Evolutionary conservation across 2,329 filamentous ascomycete species (phyloP).

Genomic region (Fusarium citri): DNA sequence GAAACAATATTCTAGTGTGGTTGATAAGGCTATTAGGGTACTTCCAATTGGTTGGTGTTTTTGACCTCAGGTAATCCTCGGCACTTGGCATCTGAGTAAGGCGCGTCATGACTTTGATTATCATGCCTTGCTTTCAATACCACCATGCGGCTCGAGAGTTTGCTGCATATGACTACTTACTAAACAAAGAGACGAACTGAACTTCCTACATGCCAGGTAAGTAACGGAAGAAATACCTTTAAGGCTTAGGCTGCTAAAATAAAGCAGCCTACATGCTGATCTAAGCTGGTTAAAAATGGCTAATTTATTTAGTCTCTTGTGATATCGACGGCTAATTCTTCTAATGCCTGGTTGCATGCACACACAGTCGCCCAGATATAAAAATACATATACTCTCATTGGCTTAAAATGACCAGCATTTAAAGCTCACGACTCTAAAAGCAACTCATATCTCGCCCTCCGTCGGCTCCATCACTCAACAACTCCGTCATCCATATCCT

Average conservation of each 20-base stretch:
- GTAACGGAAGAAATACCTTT: not conserved
- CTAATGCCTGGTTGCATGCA: not conserved
- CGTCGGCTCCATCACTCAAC: not conserved
- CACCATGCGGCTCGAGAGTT: rapidly evolving
- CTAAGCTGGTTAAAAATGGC: rapidly evolving
- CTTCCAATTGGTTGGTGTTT: not conserved
- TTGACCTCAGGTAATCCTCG: not conserved
- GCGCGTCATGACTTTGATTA: not conserved
- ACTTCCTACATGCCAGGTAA: too few relatives aligned
- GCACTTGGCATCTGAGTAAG: not conserved
- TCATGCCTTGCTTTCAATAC: not conserved
- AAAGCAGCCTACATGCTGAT: not conserved
- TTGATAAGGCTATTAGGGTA: not conserved
- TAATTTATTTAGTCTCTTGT: not conserved
- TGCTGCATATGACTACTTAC: not conserved
- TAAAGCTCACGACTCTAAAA: not conserved
- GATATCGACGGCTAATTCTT: not conserved
- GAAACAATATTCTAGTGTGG: not conserved
- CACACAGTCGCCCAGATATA: not conserved
- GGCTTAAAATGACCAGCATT: not conserved
- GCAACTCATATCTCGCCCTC: not conserved
- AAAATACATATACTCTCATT: not conserved
- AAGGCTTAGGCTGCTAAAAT: not conserved
- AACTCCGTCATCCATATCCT: not conserved
- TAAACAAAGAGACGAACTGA: not conserved